A percentile compares a stretch with the other conserved stretches of the same genome.
phyloP scores from a whole-genome alignment of 495 filamentous ascomycete genomes.

The Podospora conica region DNA sequence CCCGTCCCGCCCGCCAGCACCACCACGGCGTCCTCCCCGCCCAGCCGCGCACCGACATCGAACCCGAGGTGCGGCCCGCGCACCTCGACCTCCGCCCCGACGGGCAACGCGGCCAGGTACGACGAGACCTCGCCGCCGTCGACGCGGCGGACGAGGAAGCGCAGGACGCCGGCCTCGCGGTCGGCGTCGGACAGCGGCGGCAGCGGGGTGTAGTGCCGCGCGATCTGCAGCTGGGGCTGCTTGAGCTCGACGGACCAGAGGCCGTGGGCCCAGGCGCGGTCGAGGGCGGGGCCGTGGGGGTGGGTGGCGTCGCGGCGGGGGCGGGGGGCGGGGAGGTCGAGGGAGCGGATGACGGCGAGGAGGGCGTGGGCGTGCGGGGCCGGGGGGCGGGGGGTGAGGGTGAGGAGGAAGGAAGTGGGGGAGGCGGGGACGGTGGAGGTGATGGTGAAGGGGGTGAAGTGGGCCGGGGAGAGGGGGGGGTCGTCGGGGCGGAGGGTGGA shows the following conservation, averaged over 20 bases:
- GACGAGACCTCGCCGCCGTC: slow-evolving; percentile 48
- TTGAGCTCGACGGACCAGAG: slow-evolving; percentile 88
- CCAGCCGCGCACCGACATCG: slow-evolving; percentile 47
- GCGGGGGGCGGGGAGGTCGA: slow-evolving; percentile 13
- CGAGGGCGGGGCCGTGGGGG: slow-evolving; percentile 1
- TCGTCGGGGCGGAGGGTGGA: too few relatives aligned
- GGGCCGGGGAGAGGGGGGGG: slow-evolving; percentile 36
- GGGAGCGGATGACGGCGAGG: too few relatives aligned
- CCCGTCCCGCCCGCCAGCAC: slow-evolving; percentile 93
- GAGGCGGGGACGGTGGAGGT: slow-evolving; percentile 62
- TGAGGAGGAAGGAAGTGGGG: slow-evolving; percentile 68
- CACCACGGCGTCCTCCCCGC: slow-evolving; percentile 43
- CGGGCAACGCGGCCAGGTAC: slow-evolving; percentile 58
- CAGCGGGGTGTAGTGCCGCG: slow-evolving; percentile 80
- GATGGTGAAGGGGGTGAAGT: slow-evolving; percentile 61
- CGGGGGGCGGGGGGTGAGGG: slow-evolving; percentile 42
- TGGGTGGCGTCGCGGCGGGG: neutral
- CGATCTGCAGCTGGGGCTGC: slow-evolving; percentile 87
- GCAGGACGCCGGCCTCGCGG: slow-evolving; percentile 30
- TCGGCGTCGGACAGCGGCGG: slow-evolving; percentile 53
- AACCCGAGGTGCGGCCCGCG: slow-evolving; percentile 74
- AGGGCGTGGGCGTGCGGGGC: neutral
- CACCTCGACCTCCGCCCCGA: slow-evolving; percentile 60
- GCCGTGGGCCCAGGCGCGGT: slow-evolving; percentile 40
- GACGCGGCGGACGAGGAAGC: slow-evolving; percentile 47